These are phyloP conservation scores for Akebia trifoliata DNA, from an alignment of 164 flowering plant genomes.

Conservation along the genomic window DNA sequence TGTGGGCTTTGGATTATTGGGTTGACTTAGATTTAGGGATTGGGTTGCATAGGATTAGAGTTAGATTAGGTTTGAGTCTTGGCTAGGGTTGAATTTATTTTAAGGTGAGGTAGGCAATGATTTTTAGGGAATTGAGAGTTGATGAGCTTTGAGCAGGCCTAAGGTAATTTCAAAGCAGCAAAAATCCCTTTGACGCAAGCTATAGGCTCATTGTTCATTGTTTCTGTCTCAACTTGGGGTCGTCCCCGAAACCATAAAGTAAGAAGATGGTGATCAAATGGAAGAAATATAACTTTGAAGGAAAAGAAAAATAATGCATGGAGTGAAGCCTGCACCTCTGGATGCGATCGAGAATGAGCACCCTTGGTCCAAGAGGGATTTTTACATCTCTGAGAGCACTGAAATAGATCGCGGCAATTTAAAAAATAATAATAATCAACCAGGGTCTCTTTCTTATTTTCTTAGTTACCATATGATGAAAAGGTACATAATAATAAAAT, in stretches of 20 bases:
- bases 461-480: background rate
- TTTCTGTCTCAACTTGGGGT: slow-evolving; percentile 42
- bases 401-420: slow-evolving; percentile 21
- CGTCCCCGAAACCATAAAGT: slow-evolving; percentile 35
- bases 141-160: too few relatives aligned
- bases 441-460: background rate
- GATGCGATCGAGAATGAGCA: slow-evolving; percentile 82
- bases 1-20: too few relatives aligned
- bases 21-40: too few relatives aligned
- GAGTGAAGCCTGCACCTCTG: slow-evolving; percentile 41
- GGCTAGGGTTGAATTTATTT: too few relatives aligned
- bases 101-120: too few relatives aligned
- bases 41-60: too few relatives aligned
- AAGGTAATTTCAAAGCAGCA: background rate
- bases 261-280: slow-evolving; percentile 1
- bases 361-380: slow-evolving; percentile 94
- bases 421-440: background rate
- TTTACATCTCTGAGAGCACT: slow-evolving; percentile 91
- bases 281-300: background rate
- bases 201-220: slow-evolving; percentile 14
- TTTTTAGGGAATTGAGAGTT: too few relatives aligned
- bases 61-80: too few relatives aligned
- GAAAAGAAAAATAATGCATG: background rate
- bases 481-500: background rate
- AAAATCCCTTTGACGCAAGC: background rate